phyloP scores from a whole-genome alignment of 1,139 yeast genomes.

The Taphrina confusa region DNA sequence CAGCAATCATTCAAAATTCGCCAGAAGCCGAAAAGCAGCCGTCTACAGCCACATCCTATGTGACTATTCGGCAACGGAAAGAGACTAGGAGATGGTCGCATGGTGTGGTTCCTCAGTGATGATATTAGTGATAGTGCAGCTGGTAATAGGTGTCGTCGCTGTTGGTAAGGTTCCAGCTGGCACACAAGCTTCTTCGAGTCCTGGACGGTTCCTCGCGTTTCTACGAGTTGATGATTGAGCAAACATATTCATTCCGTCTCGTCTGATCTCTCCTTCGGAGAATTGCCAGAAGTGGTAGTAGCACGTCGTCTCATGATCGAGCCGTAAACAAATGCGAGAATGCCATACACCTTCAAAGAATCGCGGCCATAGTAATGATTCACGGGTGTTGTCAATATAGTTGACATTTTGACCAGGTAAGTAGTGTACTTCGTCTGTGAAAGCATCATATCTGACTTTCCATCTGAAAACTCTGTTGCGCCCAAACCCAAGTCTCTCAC shows the following conservation, averaged over 20 bases:
- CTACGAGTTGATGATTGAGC: too few relatives aligned
- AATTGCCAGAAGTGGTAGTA: not conserved
- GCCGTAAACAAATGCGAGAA: not conserved
- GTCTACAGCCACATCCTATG: too few relatives aligned
- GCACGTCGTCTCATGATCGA: not conserved
- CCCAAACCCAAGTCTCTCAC: not conserved
- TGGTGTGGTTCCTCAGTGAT: too few relatives aligned
- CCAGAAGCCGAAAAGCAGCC: too few relatives aligned
- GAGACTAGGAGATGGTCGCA: too few relatives aligned
- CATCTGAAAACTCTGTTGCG: not conserved
- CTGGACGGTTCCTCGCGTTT: too few relatives aligned
- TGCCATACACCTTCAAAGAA: not conserved
- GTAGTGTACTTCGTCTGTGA: not conserved
- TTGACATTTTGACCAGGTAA: not conserved
- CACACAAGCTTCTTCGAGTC: not conserved
- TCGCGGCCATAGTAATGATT: not conserved
- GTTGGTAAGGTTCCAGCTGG: not conserved
- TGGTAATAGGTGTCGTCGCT: not conserved
- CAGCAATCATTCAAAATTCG: too few relatives aligned
- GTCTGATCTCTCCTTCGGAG: not conserved
- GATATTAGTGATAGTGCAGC: too few relatives aligned
- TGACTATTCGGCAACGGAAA: too few relatives aligned
- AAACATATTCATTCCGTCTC: not conserved
- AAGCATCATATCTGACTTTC: not conserved
- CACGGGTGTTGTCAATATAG: not conserved